A percentile compares a stretch with the other conserved stretches of the same genome.
Conservation (phyloP, 2,329 filamentous ascomycete genomes). For the Tolypocladium ovalisporum region DNA sequence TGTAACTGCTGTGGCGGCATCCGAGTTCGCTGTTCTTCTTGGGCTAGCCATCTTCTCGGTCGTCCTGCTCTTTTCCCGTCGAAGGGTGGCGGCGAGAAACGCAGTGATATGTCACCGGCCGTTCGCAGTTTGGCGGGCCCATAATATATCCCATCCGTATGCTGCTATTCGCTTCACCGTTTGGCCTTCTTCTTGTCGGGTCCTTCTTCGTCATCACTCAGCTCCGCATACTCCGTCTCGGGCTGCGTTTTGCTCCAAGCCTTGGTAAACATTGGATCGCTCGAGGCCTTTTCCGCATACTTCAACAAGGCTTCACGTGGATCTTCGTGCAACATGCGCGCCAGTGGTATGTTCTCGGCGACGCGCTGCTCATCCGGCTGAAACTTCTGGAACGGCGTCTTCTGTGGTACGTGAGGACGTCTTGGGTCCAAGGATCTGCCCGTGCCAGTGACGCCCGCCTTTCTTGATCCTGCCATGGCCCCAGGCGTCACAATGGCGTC, state of each 20-base stretch:
- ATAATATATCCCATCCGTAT: not conserved
- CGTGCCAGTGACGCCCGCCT: conserved; percentile 63
- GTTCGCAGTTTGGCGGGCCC: not conserved
- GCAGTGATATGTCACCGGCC: not conserved
- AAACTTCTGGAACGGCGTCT: conserved; percentile 83
- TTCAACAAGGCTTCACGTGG: conserved; percentile 87
- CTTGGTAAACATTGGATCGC: conserved; percentile 87
- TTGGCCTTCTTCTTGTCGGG: conserved; percentile 56
- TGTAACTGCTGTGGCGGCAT: not conserved
- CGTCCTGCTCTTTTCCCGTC: not conserved
- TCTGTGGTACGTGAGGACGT: conserved; percentile 70
- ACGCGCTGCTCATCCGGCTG: conserved; percentile 88
- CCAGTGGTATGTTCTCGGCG: conserved; percentile 76
- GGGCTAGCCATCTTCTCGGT: not conserved
- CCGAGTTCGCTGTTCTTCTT: not conserved
- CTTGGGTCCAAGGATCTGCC: conserved; percentile 70
- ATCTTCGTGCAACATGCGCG: conserved; percentile 91
- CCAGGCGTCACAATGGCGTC: conserved; percentile 70
- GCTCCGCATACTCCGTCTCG: conserved; percentile 77
- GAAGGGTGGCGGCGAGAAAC: not conserved
- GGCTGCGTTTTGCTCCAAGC: conserved; percentile 91
- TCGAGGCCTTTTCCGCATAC: conserved; percentile 87
- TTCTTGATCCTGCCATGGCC: conserved; percentile 38
- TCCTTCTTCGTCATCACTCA: conserved; percentile 72
- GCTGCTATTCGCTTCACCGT: conserved; percentile 25